Percentiles rank a stretch among this genome's conserved stretches.
phyloP scores from a whole-genome alignment of 441 rosid species.

The Sinapis alba region DNA sequence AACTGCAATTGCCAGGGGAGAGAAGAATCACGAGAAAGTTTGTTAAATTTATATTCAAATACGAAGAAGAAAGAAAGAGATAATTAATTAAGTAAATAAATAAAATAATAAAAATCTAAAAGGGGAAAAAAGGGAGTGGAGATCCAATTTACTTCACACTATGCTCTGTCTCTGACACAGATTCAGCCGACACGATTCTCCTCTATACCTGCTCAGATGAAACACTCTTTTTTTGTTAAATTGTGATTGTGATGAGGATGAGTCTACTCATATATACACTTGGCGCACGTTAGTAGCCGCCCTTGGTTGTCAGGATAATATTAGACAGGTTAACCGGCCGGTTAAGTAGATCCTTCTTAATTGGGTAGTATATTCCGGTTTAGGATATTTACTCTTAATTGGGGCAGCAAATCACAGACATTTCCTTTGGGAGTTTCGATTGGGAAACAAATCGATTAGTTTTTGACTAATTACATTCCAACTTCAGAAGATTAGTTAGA shows the following conservation, averaged over 20 bases:
- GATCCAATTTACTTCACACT: slow-evolving; percentile 29
- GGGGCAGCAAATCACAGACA: not conserved
- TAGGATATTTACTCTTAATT: not conserved
- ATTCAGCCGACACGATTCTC: slow-evolving; percentile 40
- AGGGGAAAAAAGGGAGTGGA: slow-evolving; percentile 1
- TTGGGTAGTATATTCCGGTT: slow-evolving; percentile 1
- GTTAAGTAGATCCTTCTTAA: not conserved
- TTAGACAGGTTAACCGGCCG: not conserved
- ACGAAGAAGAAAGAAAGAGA: not conserved
- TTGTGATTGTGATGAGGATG: slow-evolving; percentile 27
- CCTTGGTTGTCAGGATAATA: not conserved
- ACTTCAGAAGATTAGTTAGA: not conserved
- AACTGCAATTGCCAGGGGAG: slow-evolving; percentile 26
- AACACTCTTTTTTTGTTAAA: not conserved
- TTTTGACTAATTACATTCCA: not conserved
- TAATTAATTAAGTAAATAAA: not conserved
- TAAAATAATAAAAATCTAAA: not conserved
- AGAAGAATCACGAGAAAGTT: slow-evolving; percentile 14
- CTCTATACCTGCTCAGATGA: slow-evolving; percentile 31
- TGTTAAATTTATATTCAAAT: slow-evolving; percentile 17
- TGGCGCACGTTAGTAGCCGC: slow-evolving; percentile 37
- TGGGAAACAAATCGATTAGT: not conserved
- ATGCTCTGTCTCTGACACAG: slow-evolving; percentile 35
- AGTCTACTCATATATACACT: slow-evolving; percentile 26
- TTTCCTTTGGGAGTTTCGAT: not conserved